Evolutionary conservation across 1,284 basidiomycete species (phyloP), one percentile per base, ranked within the genome.

Genomic region (Puccinia novopanici): DNA sequence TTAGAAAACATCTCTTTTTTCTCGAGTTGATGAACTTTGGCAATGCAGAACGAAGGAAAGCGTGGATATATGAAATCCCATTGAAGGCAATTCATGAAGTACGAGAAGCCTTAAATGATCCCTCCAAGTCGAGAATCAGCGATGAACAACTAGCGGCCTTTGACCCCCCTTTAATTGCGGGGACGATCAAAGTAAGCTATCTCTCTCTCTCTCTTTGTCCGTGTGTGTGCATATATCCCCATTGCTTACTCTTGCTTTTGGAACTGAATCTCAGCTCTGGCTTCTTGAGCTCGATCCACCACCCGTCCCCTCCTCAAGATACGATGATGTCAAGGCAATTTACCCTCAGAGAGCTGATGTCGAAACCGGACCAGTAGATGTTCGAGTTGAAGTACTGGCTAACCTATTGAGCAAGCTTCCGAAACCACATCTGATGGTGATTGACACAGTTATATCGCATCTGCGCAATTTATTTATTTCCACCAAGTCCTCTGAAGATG

Each of bases 241-340:
- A 52, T 71, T 45, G 13, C 52, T 50, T 5, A 72, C 34, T 52
- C 45, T n/a, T 4, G 50, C n/a, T n/a, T 34, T 72, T 17, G 45
- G 3, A 22, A 30, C 45, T n/a, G 30, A 22, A 37, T 37, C 19
- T 34, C 30, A 78, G 76, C 65, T 78, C 22, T 78, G 76, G 76
- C 63, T 78, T 40, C 65, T 78, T 3, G 76, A 78, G 68, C 50
- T 78, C 6, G 45, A 78, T 70, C 76, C 76, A 71, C 65, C 76
- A n/a, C 76, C 76, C 6, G 65, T 78, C 13, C 76, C 57, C 37
- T 70, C 27, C 30, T 78, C 76, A 37, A 37, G 65, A 37, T 78
- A 78, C 54, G 76, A 78, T 57, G 76, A 78, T 78, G 65, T 78
- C 13, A 68, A 71, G 63, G 76, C 76, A 37, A 71, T 78, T 24